Percentiles rank a stretch among this genome's conserved stretches.
These are phyloP conservation scores for Pyropia haitanensis DNA, from an alignment of 23 red algal species.

Conservation along the genomic window DNA sequence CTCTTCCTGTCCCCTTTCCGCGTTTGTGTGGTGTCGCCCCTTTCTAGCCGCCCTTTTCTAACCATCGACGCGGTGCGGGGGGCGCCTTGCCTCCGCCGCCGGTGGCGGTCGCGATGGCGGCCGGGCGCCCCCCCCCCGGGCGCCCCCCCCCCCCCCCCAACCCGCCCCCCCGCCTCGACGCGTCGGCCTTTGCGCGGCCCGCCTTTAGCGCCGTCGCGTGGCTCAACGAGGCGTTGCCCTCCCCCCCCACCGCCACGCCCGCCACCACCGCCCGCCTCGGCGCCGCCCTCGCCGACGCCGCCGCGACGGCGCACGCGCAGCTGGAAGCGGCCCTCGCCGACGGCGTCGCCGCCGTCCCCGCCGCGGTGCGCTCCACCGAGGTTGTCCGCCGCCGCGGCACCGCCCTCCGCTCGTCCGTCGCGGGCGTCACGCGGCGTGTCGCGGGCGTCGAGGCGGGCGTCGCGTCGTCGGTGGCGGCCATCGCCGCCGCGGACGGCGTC, in stretches of 20 bases:
- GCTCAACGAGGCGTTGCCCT: slow-evolving; percentile 31
- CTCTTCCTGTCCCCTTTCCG: too few relatives aligned
- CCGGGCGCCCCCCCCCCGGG: too few relatives aligned
- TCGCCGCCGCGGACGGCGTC: slow-evolving; percentile 56
- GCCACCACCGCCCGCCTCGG: slow-evolving; percentile 5
- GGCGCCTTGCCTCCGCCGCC: too few relatives aligned
- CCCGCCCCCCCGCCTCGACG: background rate
- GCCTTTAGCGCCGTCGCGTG: slow-evolving; percentile 31
- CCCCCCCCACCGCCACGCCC: background rate
- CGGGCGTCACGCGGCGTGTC: slow-evolving; percentile 51
- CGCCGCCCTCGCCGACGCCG: slow-evolving; percentile 11
- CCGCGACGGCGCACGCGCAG: slow-evolving; percentile 17
- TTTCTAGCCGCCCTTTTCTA: too few relatives aligned
- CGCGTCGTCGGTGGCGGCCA: slow-evolving; percentile 35
- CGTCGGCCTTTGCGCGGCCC: background rate
- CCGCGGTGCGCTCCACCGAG: slow-evolving; percentile 52
- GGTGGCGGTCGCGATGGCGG: too few relatives aligned
- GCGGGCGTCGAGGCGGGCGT: slow-evolving; percentile 54
- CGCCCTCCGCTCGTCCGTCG: slow-evolving; percentile 29
- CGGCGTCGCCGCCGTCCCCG: slow-evolving; percentile 37
- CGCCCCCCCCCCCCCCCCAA: background rate
- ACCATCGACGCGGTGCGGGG: too few relatives aligned
- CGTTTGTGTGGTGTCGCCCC: too few relatives aligned
- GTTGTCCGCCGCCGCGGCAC: slow-evolving; percentile 45
- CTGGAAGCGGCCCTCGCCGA: slow-evolving; percentile 38